Percentiles rank a stretch among this genome's conserved stretches.
phyloP scores from a whole-genome alignment of 306 rosid genomes.

The Malus asiatica region DNA sequence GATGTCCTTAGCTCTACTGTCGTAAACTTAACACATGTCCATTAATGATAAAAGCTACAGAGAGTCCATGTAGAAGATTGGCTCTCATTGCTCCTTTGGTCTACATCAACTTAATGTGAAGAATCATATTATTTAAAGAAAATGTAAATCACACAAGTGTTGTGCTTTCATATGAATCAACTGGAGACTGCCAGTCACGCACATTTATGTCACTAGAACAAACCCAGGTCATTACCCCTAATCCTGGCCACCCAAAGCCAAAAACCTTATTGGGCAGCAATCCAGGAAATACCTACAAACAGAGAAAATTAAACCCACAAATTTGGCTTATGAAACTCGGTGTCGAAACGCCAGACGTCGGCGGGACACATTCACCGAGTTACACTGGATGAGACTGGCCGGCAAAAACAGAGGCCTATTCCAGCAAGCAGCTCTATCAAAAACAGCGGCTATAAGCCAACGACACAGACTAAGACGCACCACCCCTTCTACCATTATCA shows the following conservation, averaged over 20 bases:
- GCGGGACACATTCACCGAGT: neutral
- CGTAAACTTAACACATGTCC: no score
- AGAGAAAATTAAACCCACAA: conserved; percentile 1
- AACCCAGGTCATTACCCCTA: conserved; percentile 1
- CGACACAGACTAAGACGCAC: conserved; percentile 20
- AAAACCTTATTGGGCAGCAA: conserved; percentile 42
- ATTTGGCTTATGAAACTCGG: conserved; percentile 17
- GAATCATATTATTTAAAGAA: no score
- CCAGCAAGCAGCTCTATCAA: conserved; percentile 46
- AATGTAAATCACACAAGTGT: neutral
- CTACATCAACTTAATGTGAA: no score
- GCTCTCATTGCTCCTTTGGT: no score
- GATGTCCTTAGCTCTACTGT: no score
- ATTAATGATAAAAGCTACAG: no score
- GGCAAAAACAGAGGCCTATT: conserved; percentile 53
- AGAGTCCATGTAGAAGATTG: no score
- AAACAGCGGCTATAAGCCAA: conserved; percentile 23
- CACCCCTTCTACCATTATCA: conserved; percentile 18
- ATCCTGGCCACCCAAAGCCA: conserved; percentile 37
- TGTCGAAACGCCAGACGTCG: neutral
- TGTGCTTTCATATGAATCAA: neutral
- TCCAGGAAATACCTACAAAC: neutral
- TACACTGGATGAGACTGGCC: conserved; percentile 42
- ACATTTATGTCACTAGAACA: neutral
- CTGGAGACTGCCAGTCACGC: neutral